Base-by-base conservation (phyloP, 2,329 filamentous ascomycete genomes). In the Colletotrichum truncatum region DNA sequence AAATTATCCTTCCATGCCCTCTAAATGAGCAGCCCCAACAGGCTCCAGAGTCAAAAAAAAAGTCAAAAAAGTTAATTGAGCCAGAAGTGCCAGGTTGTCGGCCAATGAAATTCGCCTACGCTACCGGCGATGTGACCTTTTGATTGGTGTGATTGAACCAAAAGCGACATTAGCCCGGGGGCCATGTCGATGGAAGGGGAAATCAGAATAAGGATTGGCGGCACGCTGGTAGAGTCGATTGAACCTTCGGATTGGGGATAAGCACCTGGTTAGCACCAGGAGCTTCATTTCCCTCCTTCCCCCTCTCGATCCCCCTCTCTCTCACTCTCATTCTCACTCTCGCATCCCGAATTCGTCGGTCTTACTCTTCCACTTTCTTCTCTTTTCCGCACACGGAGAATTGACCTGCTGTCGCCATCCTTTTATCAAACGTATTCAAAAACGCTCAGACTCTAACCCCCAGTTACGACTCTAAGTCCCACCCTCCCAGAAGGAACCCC, bases 61-160 rank as follows among this genome's bases (percentile, higher is more conserved):
- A 39, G 36, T 52, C 34, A 49, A 39, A 54, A 48, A 65, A 60
- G 55, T 38, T 30, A 32, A 52, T 25, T 56, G 43, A 56, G 26
- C 41, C 43, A 18, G 41, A 21, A 51, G 30, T n/a, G 36, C 26
- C 21, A 28, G 14, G 10, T 9, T 7, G 14, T 12, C 25, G 18
- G 23, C 62, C 57, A 65, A 65, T 65, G 9, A 48, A 18, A 30
- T 12, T 6, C n/a, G 16, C 14, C 38, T 8, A 25, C 26, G 46
- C 34, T 11, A 32, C 38, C 48, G 39, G n/a, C 28, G 18, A 36
- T 48, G 28, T 23, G 25, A 45, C 63, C 16, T 14, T 36, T 14
- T 51, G 36, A 61, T 46, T 65, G 56, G 48, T 46, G 28, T 63
- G 49, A 51, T 45, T 61, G 39, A 45, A 57, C 21, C 16, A 18